Evolutionary conservation across 2,329 filamentous ascomycete genomes (phyloP), one percentile per base, ranked within the genome.

Genomic region (Domatiomyces catenatus): DNA sequence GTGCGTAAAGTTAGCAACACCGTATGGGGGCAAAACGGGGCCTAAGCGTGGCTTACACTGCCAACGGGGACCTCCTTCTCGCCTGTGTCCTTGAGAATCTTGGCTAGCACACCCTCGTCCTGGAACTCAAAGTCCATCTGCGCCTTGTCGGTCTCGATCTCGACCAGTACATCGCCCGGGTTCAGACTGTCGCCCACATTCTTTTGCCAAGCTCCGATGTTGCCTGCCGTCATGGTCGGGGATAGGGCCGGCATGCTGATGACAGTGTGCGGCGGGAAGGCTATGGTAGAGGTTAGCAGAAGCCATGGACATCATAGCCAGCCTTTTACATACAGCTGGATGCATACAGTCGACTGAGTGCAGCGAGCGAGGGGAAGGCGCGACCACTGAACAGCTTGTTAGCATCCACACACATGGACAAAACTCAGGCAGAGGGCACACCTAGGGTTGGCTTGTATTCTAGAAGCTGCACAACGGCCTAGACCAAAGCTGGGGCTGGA

Each of bases 41-140:
- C 32, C 17, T 15, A 10, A 12, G 32, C 32, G 44, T 19, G 2
- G 24, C 87, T 74, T 80, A 98, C 92, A 71, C 84, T 92, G 68
- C 92, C 92, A 62, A 98, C 88, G 26, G 90, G 69, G 56, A 98
- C 75, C 67, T 98, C 92, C 76, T 96, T 98, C 70, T 83, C 84
- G 59, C 93, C 93, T 54, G 84, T 83, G 45, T 94, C 85, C 74
- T 88, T 92, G 64, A 98, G 75, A 57, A 96, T 78, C 78, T 94
- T 94, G 63, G 92, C 90, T 60, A 98, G 77, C 54, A 94, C 79
- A 75, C 90, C 92, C 67, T 96, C 92, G 65, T 98, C 92, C 72
- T 98, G 92, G 72, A 94, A 96, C 72, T 98, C 92, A 68, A 98
- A 96, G 75, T 98, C 92, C 92, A 98, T 98, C 75, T 96, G 92